Conservation (phyloP, 106 monocot species). For the Dendrobium officinale region DNA sequence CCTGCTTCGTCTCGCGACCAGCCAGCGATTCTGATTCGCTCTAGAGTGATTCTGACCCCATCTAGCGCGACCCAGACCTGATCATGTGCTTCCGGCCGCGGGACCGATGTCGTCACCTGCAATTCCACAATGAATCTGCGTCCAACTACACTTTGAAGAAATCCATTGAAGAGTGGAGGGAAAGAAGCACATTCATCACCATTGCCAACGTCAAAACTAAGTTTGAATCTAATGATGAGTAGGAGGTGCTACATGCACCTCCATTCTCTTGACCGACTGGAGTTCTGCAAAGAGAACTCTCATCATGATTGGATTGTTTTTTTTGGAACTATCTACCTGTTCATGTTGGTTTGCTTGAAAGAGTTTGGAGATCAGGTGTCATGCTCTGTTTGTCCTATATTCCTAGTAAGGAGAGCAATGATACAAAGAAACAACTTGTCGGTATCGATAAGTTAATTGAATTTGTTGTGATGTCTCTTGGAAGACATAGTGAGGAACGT, state of each 20-base stretch:
- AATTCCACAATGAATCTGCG: background rate
- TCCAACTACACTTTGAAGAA: conserved; percentile 19
- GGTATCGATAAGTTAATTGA: conserved; percentile 24
- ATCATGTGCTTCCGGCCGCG: too few relatives aligned
- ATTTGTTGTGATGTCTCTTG: conserved; percentile 23
- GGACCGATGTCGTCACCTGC: too few relatives aligned
- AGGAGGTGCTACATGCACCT: conserved; percentile 9
- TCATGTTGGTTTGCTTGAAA: conserved; percentile 26
- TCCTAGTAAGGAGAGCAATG: conserved; percentile 21
- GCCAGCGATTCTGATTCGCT: too few relatives aligned
- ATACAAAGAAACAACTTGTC: conserved; percentile 21
- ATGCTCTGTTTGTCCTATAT: conserved; percentile 9
- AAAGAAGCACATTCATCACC: conserved; percentile 21
- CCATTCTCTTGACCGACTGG: conserved; percentile 4
- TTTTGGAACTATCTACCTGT: conserved; percentile 21
- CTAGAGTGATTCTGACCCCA: too few relatives aligned
- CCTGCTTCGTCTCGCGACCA: too few relatives aligned
- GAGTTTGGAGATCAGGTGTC: conserved; percentile 8
- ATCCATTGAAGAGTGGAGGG: conserved; percentile 37
- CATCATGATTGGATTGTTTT: conserved; percentile 23
- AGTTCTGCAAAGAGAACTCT: conserved; percentile 19
- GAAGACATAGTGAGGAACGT: conserved; percentile 20
- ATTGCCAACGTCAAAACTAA: conserved; percentile 18
- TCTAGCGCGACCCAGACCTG: too few relatives aligned
- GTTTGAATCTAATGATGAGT: conserved; percentile 5